phyloP scores from a whole-genome alignment of 2,329 filamentous ascomycete species.

The Phaeomoniella chlamydospora region DNA sequence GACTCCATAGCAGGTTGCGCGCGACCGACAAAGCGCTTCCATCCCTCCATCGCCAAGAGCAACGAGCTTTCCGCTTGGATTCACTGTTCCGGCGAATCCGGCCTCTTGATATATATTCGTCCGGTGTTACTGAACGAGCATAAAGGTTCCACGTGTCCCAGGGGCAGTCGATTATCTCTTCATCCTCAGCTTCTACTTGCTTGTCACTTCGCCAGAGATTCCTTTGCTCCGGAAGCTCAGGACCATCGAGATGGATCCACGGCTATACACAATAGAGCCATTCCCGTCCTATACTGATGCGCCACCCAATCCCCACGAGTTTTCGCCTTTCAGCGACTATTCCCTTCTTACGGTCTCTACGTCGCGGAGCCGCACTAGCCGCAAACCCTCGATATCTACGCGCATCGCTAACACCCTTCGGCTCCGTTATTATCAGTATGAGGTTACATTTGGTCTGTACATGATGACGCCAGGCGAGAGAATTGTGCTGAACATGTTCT shows the following conservation, averaged over 20 bases:
- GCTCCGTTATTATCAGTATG: constrained; percentile 30
- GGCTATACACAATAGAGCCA: neutral
- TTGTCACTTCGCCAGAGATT: neutral
- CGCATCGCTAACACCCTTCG: constrained; percentile 18
- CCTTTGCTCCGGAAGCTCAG: too few relatives aligned
- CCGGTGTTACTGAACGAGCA: too few relatives aligned
- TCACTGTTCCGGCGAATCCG: too few relatives aligned
- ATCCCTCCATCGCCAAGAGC: too few relatives aligned
- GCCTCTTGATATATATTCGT: too few relatives aligned
- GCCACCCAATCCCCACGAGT: neutral
- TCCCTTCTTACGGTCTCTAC: neutral
- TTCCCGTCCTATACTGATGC: neutral
- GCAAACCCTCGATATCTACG: constrained; percentile 9
- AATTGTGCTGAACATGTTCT: constrained; percentile 23
- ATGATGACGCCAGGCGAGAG: constrained; percentile 29
- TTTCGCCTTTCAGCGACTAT: neutral
- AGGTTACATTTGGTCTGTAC: constrained; percentile 30
- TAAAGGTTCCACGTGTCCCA: too few relatives aligned
- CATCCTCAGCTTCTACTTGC: too few relatives aligned
- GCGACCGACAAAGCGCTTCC: too few relatives aligned
- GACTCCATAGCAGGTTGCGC: too few relatives aligned
- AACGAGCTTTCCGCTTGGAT: too few relatives aligned
- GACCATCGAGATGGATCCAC: neutral
- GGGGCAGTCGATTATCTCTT: too few relatives aligned
- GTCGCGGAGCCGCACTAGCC: neutral